phyloP scores from a whole-genome alignment of 331 rosid genomes.

The Pyrus hybrid region DNA sequence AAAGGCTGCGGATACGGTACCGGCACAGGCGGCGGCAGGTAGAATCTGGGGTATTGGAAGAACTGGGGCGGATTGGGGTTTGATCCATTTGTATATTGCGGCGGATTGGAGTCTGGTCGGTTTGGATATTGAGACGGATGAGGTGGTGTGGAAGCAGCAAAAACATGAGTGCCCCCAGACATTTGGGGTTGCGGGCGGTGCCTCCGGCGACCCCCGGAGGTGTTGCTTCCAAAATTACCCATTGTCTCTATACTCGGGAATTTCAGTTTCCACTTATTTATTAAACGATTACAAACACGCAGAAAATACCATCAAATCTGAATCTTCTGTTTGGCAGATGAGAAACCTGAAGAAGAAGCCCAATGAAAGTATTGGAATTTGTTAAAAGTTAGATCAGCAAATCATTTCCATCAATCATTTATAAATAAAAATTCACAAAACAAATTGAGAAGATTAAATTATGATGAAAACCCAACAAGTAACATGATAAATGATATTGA shows the following conservation, averaged over 20 bases:
- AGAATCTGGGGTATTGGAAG: constrained; percentile 12
- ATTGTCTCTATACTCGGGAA: neutral
- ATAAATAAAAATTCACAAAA: neutral
- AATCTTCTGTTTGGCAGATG: neutral
- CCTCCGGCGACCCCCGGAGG: constrained; percentile 18
- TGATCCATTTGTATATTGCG: constrained; percentile 2
- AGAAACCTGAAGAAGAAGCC: neutral
- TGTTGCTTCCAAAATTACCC: constrained; percentile 29
- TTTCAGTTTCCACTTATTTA: neutral
- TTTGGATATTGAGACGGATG: constrained; percentile 15
- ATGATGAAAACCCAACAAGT: neutral
- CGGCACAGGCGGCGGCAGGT: constrained; percentile 15
- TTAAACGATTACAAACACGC: too few species aligned
- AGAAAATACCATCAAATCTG: neutral
- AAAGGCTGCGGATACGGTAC: constrained; percentile 5
- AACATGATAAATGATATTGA: neutral
- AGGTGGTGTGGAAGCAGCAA: constrained; percentile 13
- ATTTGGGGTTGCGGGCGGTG: constrained; percentile 10
- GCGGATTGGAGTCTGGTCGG: constrained; percentile 9
- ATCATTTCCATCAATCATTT: neutral
- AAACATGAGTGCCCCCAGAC: neutral
- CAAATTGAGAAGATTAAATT: neutral
- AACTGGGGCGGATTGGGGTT: constrained; percentile 18
- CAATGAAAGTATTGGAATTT: neutral
- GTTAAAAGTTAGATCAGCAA: neutral